Percentiles rank a stretch among this genome's conserved stretches.
phyloP scores from a whole-genome alignment of 768 basidiomycete genomes.

The Termitomyces sp. region DNA sequence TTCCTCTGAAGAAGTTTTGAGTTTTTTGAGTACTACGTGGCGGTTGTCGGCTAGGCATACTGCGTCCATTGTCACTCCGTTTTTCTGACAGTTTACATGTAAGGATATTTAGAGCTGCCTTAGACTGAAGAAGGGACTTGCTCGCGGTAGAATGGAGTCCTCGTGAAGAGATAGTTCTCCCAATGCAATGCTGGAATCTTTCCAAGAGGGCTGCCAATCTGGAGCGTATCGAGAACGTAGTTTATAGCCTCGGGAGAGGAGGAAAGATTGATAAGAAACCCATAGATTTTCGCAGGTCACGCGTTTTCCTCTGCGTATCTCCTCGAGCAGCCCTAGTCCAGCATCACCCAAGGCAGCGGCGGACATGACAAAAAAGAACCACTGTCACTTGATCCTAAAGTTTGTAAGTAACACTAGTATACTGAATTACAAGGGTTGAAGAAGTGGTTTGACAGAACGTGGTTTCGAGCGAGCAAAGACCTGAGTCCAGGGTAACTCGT shows the following conservation, averaged over 20 bases:
- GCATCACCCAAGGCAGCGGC: background rate
- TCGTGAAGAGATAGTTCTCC: background rate
- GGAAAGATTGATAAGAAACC: background rate
- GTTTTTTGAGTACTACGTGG: constrained; percentile 2
- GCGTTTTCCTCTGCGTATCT: background rate
- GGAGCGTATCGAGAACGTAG: background rate
- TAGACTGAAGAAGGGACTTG: background rate
- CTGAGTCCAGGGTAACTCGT: too few relatives aligned
- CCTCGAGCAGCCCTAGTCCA: background rate
- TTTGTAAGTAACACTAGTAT: too few relatives aligned
- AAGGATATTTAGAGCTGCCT: background rate
- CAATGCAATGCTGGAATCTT: background rate
- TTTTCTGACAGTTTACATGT: background rate
- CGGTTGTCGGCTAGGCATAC: background rate
- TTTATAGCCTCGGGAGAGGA: background rate
- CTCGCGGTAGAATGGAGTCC: background rate
- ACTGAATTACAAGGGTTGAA: too few relatives aligned
- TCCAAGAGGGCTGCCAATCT: constrained; percentile 1
- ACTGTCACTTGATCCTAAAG: too few relatives aligned
- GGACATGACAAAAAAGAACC: too few relatives aligned
- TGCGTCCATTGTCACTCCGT: background rate
- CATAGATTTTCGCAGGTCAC: background rate
- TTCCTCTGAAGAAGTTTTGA: background rate
- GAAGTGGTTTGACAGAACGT: too few relatives aligned
- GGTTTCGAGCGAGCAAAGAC: too few relatives aligned